Base-by-base conservation (phyloP, 371 early-diverging fungal species). In the Entomophthora muscae region DNA sequence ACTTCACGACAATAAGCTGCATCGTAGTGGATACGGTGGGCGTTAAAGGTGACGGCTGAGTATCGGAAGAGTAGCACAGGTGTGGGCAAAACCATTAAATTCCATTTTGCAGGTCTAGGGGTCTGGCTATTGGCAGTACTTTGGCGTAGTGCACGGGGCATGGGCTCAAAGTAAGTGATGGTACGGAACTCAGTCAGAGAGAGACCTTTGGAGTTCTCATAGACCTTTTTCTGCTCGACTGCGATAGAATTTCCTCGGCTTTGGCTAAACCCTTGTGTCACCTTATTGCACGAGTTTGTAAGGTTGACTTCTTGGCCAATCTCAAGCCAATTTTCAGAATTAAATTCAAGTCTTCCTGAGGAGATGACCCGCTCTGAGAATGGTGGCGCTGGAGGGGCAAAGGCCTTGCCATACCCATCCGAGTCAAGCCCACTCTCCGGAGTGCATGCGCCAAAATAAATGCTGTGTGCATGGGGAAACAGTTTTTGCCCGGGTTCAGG, bases 21-120 rank as follows among this genome's bases (percentile, higher is more conserved):
- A 67, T 92, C 89, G 71, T 83, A 91, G 68, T 91, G 91, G 54
- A 92, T 90, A 31, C 76, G 76, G 68, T 92, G 91, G 54, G 82
- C 81, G 69, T 91, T 91, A 72, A 85, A 92, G 1, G 88, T 86
- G 59, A 90, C 64, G 21, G 93, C 90, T 24, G 90, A 89, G 71
- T 85, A 92, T 28, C 91, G 71, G 72, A 91, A 91, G 30, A 91
- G 70, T 13, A 80, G 71, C n/a, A 90, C 77, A 2, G 83, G 71
- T 17, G 78, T 78, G 5, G 91, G 42, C 42, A 42, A 42, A 42
- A 42, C 42, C 17, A 10, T 17, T 42, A 42, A 42, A 42, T 17
- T 10, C 42, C 42, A 42, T 42, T 42, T 42, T 10, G 42, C 5
- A 17, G 42, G 10, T 42, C 42, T 5, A 42, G 42, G 42, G 42